A percentile compares a stretch with the other conserved stretches of the same genome.
These are phyloP conservation scores for Auricularia auricula-judae DNA, from an alignment of 768 basidiomycete genomes.

Conservation along the genomic window DNA sequence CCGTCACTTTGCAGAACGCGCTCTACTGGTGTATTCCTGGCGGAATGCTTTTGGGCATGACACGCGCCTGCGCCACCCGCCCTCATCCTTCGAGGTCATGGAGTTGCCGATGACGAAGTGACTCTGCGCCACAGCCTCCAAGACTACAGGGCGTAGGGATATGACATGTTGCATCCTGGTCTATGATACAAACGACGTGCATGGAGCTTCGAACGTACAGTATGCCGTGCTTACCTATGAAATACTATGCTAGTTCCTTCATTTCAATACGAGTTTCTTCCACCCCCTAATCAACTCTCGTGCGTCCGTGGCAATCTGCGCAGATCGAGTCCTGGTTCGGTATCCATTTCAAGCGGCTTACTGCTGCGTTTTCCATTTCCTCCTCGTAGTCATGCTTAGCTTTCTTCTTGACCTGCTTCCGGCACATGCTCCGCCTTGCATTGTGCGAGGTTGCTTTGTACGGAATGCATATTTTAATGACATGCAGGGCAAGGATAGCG, in stretches of 20 bases:
- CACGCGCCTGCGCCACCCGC: no score
- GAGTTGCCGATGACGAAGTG: background rate
- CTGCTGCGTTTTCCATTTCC: background rate
- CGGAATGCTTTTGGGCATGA: no score
- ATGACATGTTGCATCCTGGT: background rate
- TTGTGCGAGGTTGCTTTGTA: background rate
- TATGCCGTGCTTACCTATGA: background rate
- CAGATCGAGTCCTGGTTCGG: background rate
- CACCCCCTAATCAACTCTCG: background rate
- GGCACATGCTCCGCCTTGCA: background rate
- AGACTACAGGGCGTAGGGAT: background rate
- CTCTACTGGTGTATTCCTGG: no score
- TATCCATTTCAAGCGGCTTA: background rate
- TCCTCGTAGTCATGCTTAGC: background rate
- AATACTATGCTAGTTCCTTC: background rate
- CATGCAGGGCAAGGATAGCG: background rate
- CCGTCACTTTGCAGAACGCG: no score
- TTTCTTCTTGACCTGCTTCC: background rate
- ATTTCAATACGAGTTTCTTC: background rate
- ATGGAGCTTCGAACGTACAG: background rate
- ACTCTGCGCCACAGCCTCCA: background rate
- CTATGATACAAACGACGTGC: background rate
- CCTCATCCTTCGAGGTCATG: no score
- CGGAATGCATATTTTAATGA: background rate
- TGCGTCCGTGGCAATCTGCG: background rate